Percentiles rank a stretch among this genome's conserved stretches.
These are phyloP conservation scores for Carex arenaria DNA, from an alignment of 202 grass and related monocot species.

Conservation along the genomic window DNA sequence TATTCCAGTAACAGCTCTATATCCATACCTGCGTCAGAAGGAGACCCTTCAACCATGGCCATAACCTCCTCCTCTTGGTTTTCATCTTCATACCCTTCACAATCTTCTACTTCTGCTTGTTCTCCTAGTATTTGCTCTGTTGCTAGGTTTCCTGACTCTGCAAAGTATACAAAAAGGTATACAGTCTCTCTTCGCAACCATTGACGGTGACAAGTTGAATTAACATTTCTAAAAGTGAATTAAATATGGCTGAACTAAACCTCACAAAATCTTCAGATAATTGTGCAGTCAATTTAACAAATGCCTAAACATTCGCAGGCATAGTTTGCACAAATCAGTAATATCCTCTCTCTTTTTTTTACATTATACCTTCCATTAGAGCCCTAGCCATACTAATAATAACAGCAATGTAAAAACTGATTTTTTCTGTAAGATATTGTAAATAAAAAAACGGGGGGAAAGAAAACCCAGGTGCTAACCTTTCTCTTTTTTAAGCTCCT, in stretches of 20 bases:
- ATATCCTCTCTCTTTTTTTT: no score
- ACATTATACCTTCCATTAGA: neutral
- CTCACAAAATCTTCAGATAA: neutral
- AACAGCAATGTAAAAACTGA: neutral
- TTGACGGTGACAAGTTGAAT: neutral
- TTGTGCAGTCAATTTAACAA: neutral
- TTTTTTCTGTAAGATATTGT: neutral
- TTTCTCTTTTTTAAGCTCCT: slow-evolving; percentile 70
- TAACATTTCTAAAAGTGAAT: neutral
- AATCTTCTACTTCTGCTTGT: slow-evolving; percentile 58
- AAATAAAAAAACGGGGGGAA: neutral
- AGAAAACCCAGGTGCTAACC: slow-evolving; percentile 15
- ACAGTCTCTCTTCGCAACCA: neutral
- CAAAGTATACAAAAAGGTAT: neutral
- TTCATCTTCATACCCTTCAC: slow-evolving; percentile 64
- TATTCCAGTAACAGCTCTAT: neutral
- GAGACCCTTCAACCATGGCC: slow-evolving; percentile 78
- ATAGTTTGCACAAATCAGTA: neutral
- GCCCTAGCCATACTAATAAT: neutral
- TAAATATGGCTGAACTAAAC: neutral
- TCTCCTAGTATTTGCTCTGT: slow-evolving; percentile 49
- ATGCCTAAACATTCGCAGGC: neutral
- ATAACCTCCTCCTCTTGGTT: slow-evolving; percentile 69
- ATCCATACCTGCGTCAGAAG: slow-evolving; percentile 39
- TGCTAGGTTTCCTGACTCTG: slow-evolving; percentile 41